phyloP scores from a whole-genome alignment of 2,329 filamentous ascomycete species.

The Ophiostoma populinum region DNA sequence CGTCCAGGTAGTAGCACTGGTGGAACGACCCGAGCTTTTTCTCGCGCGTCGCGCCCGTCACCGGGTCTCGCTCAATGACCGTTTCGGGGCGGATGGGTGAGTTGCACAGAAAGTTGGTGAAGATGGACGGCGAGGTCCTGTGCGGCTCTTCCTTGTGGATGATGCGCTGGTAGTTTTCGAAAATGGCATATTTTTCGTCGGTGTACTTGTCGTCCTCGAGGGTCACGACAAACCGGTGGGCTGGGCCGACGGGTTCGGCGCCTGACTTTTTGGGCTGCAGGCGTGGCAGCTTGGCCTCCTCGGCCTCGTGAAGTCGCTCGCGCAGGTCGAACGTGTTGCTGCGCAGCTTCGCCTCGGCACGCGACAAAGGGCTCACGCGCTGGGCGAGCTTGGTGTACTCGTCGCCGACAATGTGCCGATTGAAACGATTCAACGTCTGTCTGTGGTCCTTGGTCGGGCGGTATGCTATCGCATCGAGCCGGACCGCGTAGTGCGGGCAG shows the following conservation, averaged over 20 bases:
- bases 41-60: constrained; percentile 16
- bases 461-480: constrained; percentile 48
- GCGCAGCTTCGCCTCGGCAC: constrained; percentile 44
- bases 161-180: constrained; percentile 54
- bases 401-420: constrained; percentile 51
- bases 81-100: constrained; percentile 43
- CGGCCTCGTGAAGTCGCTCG: constrained; percentile 52
- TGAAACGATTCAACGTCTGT: constrained; percentile 57
- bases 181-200: constrained; percentile 58
- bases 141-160: constrained; percentile 51
- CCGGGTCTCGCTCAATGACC: constrained; percentile 26
- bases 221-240: constrained; percentile 50
- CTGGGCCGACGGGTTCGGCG: constrained; percentile 29
- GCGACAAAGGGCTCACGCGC: constrained; percentile 47
- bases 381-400: constrained; percentile 47
- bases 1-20: constrained; percentile 67
- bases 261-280: neutral
- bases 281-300: constrained; percentile 29
- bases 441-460: constrained; percentile 55
- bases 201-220: constrained; percentile 55
- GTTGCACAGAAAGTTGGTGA: constrained; percentile 55
- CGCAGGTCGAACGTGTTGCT: constrained; percentile 51
- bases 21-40: constrained; percentile 56
- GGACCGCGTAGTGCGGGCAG: constrained; percentile 80
- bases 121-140: constrained; percentile 42